Evolutionary conservation across 306 rosid genomes (phyloP).

Genomic region (Senna tora): DNA sequence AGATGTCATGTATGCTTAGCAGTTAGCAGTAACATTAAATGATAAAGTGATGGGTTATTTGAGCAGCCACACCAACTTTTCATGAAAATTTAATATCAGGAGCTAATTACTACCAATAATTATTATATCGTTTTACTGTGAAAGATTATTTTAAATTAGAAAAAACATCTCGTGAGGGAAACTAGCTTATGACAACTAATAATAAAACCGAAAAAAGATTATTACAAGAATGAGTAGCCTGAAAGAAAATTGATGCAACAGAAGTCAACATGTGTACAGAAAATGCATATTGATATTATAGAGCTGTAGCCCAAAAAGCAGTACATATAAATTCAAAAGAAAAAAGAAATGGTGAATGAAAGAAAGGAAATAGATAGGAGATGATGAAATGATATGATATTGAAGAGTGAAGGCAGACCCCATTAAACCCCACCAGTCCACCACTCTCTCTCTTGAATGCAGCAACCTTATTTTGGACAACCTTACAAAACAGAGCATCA

Average conservation of each 20-base stretch:
- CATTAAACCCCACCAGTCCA: conserved; percentile 52
- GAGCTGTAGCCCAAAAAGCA: conserved; percentile 30
- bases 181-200: conserved; percentile 16
- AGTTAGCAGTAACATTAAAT: neutral
- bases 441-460: conserved; percentile 54
- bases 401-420: no score
- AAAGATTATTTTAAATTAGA: neutral
- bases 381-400: no score
- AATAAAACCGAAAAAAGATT: conserved; percentile 27
- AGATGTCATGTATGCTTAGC: neutral
- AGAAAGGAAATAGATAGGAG: neutral
- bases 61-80: neutral
- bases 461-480: conserved; percentile 48
- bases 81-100: neutral
- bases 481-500: conserved; percentile 44
- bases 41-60: neutral
- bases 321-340: conserved; percentile 6
- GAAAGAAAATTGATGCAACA: conserved; percentile 27
- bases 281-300: no score
- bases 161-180: conserved; percentile 4
- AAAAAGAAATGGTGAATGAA: conserved; percentile 27
- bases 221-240: no score
- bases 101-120: neutral
- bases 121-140: neutral
- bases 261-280: conserved; percentile 58